These are phyloP conservation scores for Colletotrichum sp. DNA, from an alignment of 2,329 filamentous ascomycete species.

Conservation along the genomic window DNA sequence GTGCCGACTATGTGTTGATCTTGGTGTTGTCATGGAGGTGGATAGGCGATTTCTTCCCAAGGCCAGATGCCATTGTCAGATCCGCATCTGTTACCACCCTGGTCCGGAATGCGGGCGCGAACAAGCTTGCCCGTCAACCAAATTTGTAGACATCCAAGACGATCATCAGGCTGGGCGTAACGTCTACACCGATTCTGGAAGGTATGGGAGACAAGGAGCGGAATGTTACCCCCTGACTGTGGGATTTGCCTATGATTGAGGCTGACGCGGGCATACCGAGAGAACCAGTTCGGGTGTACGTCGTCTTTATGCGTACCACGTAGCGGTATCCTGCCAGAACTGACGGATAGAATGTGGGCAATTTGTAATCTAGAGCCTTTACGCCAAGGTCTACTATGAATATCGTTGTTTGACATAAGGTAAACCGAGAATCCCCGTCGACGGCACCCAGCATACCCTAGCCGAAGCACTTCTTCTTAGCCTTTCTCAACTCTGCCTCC, in stretches of 20 bases:
- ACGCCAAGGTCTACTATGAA: background rate
- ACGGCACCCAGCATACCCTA: background rate
- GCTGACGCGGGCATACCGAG: background rate
- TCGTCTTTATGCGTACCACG: background rate
- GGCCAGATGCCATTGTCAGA: background rate
- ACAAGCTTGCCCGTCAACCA: background rate
- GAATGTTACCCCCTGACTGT: background rate
- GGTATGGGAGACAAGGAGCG: background rate
- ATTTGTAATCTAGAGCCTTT: background rate
- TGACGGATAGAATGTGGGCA: background rate
- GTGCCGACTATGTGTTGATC: background rate
- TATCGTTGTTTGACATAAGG: background rate
- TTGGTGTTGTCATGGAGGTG: background rate
- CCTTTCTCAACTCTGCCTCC: background rate
- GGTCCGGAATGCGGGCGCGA: conserved; percentile 1
- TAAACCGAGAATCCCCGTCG: background rate
- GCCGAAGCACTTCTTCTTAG: background rate
- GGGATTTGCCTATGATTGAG: background rate
- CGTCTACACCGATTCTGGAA: background rate
- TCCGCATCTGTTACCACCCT: background rate
- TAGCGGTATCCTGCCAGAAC: background rate
- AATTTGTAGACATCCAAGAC: background rate
- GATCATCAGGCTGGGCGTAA: background rate
- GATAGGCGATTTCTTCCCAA: background rate
- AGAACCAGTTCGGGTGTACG: background rate